Percentiles rank a stretch among this genome's conserved stretches.
phyloP scores from a whole-genome alignment of 1,139 yeast species.

The Hansenula lynferdii region DNA sequence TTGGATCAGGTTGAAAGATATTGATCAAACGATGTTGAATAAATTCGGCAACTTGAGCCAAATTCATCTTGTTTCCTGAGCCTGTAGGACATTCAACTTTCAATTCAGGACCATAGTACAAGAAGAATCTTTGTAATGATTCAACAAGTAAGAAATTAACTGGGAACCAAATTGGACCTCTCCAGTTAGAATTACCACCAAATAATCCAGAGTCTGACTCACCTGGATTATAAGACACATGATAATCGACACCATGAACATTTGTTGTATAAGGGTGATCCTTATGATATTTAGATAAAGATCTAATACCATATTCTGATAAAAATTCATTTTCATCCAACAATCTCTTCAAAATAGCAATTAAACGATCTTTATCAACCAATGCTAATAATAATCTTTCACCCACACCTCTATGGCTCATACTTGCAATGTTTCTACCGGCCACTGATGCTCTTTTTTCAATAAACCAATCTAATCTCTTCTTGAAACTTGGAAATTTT shows the following conservation, averaged over 20 bases:
- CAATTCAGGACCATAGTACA: slow-evolving; percentile 84
- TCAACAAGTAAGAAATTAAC: slow-evolving; percentile 85
- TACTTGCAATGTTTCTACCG: slow-evolving; percentile 86
- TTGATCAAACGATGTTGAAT: slow-evolving; percentile 83
- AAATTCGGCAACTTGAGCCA: slow-evolving; percentile 92
- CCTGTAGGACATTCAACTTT: slow-evolving; percentile 91
- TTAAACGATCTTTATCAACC: slow-evolving; percentile 76
- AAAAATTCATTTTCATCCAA: slow-evolving; percentile 87
- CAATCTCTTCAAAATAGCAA: slow-evolving; percentile 75
- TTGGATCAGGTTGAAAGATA: slow-evolving; percentile 67
- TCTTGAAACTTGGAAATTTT: slow-evolving; percentile 79
- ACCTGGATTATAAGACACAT: slow-evolving; percentile 82
- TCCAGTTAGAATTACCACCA: slow-evolving; percentile 97
- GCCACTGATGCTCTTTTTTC: slow-evolving; percentile 69
- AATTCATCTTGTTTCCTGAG: slow-evolving; percentile 72
- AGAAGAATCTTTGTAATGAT: slow-evolving; percentile 81
- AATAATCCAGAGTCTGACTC: slow-evolving; percentile 94
- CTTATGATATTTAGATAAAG: slow-evolving; percentile 84
- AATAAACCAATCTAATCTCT: slow-evolving; percentile 83
- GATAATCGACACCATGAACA: slow-evolving; percentile 72
- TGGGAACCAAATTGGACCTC: slow-evolving; percentile 99
- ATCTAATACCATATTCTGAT: slow-evolving; percentile 84
- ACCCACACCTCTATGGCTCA: slow-evolving; percentile 82
- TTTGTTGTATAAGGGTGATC: slow-evolving; percentile 84
- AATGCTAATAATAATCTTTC: slow-evolving; percentile 78